These are phyloP conservation scores for Coemansia guatemalensis DNA, from an alignment of 192 early-diverging fungal genomes.

Conservation along the genomic window DNA sequence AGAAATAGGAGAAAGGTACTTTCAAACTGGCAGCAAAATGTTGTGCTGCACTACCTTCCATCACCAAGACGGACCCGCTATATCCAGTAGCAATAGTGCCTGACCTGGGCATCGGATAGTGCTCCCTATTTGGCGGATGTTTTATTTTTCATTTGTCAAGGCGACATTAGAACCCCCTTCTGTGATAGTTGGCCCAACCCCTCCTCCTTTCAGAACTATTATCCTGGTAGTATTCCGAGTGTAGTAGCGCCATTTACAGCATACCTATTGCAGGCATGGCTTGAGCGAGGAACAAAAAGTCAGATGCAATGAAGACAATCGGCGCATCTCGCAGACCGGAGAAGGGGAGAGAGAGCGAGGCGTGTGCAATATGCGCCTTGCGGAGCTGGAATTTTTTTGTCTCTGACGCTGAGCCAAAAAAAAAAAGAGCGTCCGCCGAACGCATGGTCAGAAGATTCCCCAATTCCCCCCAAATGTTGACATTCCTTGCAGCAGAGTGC, in stretches of 20 bases:
- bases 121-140: not conserved
- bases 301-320: slow-evolving; percentile 12
- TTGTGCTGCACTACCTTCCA: not conserved
- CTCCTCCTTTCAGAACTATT: not conserved
- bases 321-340: slow-evolving; percentile 10
- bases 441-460: slow-evolving; percentile 9
- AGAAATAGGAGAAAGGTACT: not conserved
- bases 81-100: slow-evolving; percentile 4
- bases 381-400: not conserved
- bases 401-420: not conserved
- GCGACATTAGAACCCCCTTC: too few relatives aligned
- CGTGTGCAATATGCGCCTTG: slow-evolving; percentile 3
- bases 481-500: not conserved
- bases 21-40: not conserved
- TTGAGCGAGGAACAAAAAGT: not conserved
- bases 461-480: not conserved
- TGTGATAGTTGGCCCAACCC: not conserved
- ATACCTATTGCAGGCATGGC: not conserved
- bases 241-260: not conserved
- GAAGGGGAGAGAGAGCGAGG: slow-evolving; percentile 10
- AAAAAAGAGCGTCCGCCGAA: not conserved
- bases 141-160: too few relatives aligned
- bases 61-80: not conserved
- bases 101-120: not conserved
- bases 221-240: not conserved